Evolutionary conservation across 768 basidiomycete genomes (phyloP), one percentile per base, ranked within the genome.

Genomic region (Daedaleopsis nitida): DNA sequence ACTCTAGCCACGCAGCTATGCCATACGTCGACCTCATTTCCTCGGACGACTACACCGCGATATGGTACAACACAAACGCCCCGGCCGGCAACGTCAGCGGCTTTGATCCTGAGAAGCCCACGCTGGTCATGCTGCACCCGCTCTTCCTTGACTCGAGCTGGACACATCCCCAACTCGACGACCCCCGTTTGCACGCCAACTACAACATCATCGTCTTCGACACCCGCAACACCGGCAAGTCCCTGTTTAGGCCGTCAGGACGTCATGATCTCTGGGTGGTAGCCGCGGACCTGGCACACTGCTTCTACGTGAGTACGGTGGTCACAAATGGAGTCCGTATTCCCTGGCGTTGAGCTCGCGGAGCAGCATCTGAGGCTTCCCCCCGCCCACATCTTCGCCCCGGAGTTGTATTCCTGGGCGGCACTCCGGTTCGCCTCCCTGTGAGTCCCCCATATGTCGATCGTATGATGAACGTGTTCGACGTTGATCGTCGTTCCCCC

Each of bases 201-300:
- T 91, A 81, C 73, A 92, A 92, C 69, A 70, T 92, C 34, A 85
- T 92, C 63, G 87, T 88, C 7, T 88, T 92, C 70, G 91, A 92
- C 71, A 82, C 84, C 67, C 84, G 91, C 12, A 79, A 81, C 11
- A 78, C 79, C 27, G 91, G 91, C 14, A 80, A 77, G 70, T 88
- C 87, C 3, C 71, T 72, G 2, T 81, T 76, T 62, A 79, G 83
- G 55, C 82, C 81, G 4, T 84, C 74, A 52, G 82, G 80, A 9
- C 75, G 77, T 49, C 85, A 87, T 67, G 91, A 93, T 73, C 82
- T 80, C 60, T 93, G 89, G 84, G 89, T 91, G 8, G 84, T 89
- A 44, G 88, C 90, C 1, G 91, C 89, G 38, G 91, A 92, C 76
- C 67, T 92, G 39, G 91, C 88, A 4, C 78, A 82, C 16, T 85